phyloP scores from a whole-genome alignment of 805 yeast genomes.

The Ogataea naganishii region DNA sequence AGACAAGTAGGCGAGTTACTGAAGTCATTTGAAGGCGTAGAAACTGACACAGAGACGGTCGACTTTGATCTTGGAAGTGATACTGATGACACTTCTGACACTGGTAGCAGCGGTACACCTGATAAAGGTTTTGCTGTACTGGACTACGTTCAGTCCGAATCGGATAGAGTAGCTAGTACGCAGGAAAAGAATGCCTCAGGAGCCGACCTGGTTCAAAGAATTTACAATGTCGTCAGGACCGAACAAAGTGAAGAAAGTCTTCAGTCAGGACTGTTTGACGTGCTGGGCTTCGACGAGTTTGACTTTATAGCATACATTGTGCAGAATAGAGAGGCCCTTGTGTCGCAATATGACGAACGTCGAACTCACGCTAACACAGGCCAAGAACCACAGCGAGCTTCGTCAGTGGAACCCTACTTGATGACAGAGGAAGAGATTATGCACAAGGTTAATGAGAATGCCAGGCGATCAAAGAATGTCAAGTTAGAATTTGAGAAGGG shows the following conservation, averaged over 20 bases:
- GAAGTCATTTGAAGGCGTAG: slow-evolving; percentile 23
- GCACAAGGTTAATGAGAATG: slow-evolving; percentile 42
- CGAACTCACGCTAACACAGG: neutral
- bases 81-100: slow-evolving; percentile 3
- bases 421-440: slow-evolving; percentile 49
- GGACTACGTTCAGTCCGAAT: slow-evolving; percentile 12
- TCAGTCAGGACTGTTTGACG: slow-evolving; percentile 68
- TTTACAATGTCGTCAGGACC: slow-evolving; percentile 24
- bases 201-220: slow-evolving; percentile 18
- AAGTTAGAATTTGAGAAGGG: slow-evolving; percentile 36
- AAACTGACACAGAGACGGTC: slow-evolving; percentile 9
- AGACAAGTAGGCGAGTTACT: slow-evolving; percentile 17
- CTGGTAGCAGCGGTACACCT: neutral
- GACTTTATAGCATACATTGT: slow-evolving; percentile 65
- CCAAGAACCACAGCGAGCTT: neutral
- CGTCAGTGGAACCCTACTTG: slow-evolving; percentile 15
- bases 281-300: slow-evolving; percentile 79
- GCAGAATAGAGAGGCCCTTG: slow-evolving; percentile 30
- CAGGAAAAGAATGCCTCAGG: slow-evolving; percentile 6
- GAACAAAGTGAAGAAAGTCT: slow-evolving; percentile 45
- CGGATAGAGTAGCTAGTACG: slow-evolving; percentile 20
- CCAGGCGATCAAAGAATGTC: slow-evolving; percentile 38
- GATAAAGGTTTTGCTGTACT: slow-evolving; percentile 7
- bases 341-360: slow-evolving; percentile 12
- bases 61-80: slow-evolving; percentile 2